Percentiles rank a stretch among this genome's conserved stretches.
Conservation (phyloP, 2,329 filamentous ascomycete species). For the Phaeosphaeria sp. region DNA sequence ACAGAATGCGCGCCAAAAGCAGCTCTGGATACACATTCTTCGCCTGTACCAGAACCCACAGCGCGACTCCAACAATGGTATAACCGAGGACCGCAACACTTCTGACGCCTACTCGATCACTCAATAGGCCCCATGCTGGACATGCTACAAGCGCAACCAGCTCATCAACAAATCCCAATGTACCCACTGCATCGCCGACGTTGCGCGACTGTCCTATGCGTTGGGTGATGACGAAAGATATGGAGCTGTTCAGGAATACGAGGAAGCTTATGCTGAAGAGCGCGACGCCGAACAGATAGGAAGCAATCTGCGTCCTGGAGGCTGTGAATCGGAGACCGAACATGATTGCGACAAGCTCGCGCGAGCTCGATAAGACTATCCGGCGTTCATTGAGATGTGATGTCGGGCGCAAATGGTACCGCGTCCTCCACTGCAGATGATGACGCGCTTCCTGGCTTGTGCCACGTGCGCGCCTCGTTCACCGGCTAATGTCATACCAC, state of each 20-base stretch:
- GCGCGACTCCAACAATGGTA: conserved; percentile 75
- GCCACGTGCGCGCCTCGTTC: conserved; percentile 4
- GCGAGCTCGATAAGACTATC: conserved; percentile 24
- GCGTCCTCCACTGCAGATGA: neutral
- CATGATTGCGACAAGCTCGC: conserved; percentile 36
- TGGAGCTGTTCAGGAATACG: conserved; percentile 84
- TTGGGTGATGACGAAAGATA: conserved; percentile 86
- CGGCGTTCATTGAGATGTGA: conserved; percentile 13
- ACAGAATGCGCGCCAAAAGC: conserved; percentile 81
- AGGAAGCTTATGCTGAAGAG: conserved; percentile 89
- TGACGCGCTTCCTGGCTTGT: conserved; percentile 10
- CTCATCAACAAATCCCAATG: conserved; percentile 85
- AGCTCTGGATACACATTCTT: conserved; percentile 88
- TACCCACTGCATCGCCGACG: conserved; percentile 83
- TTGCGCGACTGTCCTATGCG: conserved; percentile 74
- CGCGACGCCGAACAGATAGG: conserved; percentile 81
- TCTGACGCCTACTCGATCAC: conserved; percentile 77
- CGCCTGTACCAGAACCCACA: conserved; percentile 85
- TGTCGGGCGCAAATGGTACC: neutral
- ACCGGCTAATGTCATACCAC: conserved; percentile 3
- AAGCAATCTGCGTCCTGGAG: conserved; percentile 63
- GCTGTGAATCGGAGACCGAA: conserved; percentile 60
- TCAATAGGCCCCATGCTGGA: conserved; percentile 78
- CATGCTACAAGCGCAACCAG: conserved; percentile 81
- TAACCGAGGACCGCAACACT: conserved; percentile 74